phyloP scores from a whole-genome alignment of 139 green algal genomes.

The Mesostigma viride region DNA sequence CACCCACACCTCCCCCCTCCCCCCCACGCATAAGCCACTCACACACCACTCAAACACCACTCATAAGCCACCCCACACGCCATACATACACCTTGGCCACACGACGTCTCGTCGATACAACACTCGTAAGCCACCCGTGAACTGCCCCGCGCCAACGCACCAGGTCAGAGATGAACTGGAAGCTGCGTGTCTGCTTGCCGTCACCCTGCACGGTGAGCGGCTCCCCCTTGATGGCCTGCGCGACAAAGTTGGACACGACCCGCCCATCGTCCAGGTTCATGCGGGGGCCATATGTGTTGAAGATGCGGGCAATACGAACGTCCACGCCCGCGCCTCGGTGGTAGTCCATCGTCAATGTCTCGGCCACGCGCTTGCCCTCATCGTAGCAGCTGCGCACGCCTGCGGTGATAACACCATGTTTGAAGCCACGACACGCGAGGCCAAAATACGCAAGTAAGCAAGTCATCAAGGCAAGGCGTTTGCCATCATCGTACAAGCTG shows the following conservation, averaged over 20 bases:
- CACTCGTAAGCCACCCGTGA: too few species aligned
- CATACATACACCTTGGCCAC: too few species aligned
- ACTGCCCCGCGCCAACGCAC: constrained; percentile 41
- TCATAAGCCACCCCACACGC: too few species aligned
- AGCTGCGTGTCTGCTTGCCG: constrained; percentile 88
- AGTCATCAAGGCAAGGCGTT: too few species aligned
- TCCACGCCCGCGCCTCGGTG: constrained; percentile 30
- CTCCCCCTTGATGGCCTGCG: constrained; percentile 65
- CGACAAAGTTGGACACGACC: constrained; percentile 97
- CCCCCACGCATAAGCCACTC: too few species aligned
- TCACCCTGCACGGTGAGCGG: constrained; percentile 91
- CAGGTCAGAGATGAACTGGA: constrained; percentile 92
- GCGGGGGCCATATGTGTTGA: constrained; percentile 91
- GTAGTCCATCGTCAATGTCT: constrained; percentile 95
- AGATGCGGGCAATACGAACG: constrained; percentile 94
- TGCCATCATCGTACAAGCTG: too few species aligned
- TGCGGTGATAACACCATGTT: too few species aligned
- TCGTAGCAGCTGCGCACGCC: constrained; percentile 93
- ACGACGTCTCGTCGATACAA: too few species aligned
- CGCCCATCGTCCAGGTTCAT: constrained; percentile 97
- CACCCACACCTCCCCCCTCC: too few species aligned
- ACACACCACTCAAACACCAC: too few species aligned
- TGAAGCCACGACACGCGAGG: too few species aligned
- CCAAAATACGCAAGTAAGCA: too few species aligned
- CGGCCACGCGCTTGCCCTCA: constrained; percentile 94